These are phyloP conservation scores for Dissophora globulifera DNA, from an alignment of 192 early-diverging fungal species.

Conservation along the genomic window DNA sequence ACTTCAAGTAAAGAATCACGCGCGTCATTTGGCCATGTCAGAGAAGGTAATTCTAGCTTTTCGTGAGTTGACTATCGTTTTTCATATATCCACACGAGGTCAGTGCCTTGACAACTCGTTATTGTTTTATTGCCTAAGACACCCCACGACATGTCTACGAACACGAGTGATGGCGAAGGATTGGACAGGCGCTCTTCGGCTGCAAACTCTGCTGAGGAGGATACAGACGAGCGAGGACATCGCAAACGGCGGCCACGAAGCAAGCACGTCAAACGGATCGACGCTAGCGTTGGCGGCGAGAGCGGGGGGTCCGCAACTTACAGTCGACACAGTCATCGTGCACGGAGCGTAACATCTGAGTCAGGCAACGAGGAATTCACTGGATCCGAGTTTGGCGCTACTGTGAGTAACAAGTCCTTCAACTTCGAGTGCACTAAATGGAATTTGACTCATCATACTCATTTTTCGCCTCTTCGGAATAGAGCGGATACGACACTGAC, in stretches of 20 bases:
- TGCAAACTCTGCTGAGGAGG: conserved; percentile 41
- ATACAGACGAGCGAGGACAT: neutral
- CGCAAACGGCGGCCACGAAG: conserved; percentile 23
- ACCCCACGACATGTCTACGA: conserved; percentile 42
- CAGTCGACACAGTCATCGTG: conserved; percentile 30
- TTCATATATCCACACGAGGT: neutral
- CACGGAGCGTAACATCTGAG: conserved; percentile 42
- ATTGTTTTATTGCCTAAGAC: conserved; percentile 11
- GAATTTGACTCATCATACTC: too few species aligned
- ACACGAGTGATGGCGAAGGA: conserved; percentile 51
- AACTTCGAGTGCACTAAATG: neutral
- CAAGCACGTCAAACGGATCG: conserved; percentile 41
- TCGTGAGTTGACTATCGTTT: neutral
- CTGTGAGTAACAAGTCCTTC: conserved; percentile 23
- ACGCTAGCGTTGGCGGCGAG: conserved; percentile 21
- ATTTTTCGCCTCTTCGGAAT: neutral
- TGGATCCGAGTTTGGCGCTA: conserved; percentile 50
- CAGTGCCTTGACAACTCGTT: too few species aligned
- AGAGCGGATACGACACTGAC: conserved; percentile 53
- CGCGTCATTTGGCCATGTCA: conserved; percentile 62
- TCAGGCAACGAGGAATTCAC: conserved; percentile 51
- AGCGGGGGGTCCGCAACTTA: conserved; percentile 21
- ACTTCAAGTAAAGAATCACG: conserved; percentile 72
- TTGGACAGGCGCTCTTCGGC: conserved; percentile 38
- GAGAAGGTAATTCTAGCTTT: conserved; percentile 35